Evolutionary conservation across 2,329 filamentous ascomycete genomes (phyloP), one percentile per base, ranked within the genome.

Genomic region (Exophiala dermatitidis): DNA sequence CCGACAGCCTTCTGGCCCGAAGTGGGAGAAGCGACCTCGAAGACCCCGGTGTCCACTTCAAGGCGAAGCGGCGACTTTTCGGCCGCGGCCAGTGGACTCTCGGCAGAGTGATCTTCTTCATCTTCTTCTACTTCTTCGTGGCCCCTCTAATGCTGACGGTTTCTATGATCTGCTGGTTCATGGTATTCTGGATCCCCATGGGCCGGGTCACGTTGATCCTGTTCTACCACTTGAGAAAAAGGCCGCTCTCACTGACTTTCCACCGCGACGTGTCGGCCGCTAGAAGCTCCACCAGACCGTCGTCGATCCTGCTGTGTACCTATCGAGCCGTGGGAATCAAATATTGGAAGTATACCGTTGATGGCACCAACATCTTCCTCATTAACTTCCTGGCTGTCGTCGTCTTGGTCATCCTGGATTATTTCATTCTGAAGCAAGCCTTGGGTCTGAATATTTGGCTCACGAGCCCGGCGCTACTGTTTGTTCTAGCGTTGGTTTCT

Each of bases 311-410:
- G 12, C 78, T 98, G 33, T 98, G 93, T 77, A 98, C 93, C 4
- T 98, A 98, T 72, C 86, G 94, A 54, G 93, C 93, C 41, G 91
- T 94, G 8, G 93, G 93, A 8, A 77, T 83, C 62, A 91, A 91
- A 69, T 98, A 98, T 75, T 98, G 94, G 91, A 98, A 98, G 72
- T 98, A 98, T 72, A 98, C 93, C 3, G 78, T 98, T 54, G 93
- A 98, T 67, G 94, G 93, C 51, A 98, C 93, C 57, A 98, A 98
- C 72, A 95, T 98, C 67, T 97, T 98, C 73, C 82, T 98, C 61
- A 96, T 98, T 76, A 98, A 98, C 68, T 80, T 98, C 53, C 88
- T 97, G 73, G 86, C 83, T 8, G 81, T 98, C 12, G 93, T 98
- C n/a, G 74, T 88, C 28, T 96, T 98, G 66, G 87, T 91, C 65